Evolutionary conservation across 176 grass and related monocot genomes (phyloP).

Genomic region (Eragrostis nindensis): DNA sequence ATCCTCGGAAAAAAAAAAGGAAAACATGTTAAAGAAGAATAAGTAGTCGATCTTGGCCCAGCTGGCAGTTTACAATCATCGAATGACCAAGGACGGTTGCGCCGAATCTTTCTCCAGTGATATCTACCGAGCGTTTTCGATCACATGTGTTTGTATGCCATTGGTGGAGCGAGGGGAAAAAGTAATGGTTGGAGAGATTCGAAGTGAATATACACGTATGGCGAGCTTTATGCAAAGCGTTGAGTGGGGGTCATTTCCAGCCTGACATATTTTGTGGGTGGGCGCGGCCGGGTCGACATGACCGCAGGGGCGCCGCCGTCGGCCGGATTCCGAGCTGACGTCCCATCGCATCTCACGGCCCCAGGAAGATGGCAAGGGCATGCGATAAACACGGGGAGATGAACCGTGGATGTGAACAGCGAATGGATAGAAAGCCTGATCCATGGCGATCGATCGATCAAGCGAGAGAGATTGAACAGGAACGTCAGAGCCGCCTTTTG

Average conservation of each 20-base stretch:
- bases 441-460: not conserved
- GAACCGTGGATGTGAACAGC: not conserved
- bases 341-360: conserved; percentile 15
- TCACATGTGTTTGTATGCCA: not conserved
- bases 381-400: not conserved
- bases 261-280: not conserved
- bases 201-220: conserved; percentile 1
- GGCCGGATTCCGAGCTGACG: not conserved
- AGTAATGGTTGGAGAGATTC: not conserved
- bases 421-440: not conserved
- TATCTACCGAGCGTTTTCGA: not conserved
- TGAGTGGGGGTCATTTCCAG: not conserved
- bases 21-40: not conserved
- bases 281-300: conserved; percentile 1
- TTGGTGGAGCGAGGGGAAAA: conserved; percentile 12
- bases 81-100: not conserved
- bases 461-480: not conserved
- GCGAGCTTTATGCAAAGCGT: conserved; percentile 13
- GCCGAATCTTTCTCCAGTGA: not conserved
- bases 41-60: not conserved
- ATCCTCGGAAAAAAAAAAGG: not conserved
- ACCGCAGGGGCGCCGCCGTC: not conserved
- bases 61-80: not conserved
- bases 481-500: not conserved
- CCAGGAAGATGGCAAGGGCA: not conserved